Conservation (phyloP, 148 eudicot genomes). For the Polygonum aviculare region DNA sequence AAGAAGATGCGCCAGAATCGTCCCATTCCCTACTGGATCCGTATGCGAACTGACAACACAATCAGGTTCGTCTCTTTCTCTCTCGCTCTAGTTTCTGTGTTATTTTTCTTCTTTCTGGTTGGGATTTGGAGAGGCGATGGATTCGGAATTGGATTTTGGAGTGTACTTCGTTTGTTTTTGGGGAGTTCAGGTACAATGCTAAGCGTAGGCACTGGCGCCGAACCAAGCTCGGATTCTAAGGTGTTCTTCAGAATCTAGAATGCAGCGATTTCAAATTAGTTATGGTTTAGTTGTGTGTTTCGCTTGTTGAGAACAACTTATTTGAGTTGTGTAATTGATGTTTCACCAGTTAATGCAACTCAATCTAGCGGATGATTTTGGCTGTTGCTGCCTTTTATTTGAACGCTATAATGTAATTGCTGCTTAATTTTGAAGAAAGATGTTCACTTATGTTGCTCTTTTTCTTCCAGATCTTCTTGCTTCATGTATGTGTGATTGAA, state of each 20-base stretch:
- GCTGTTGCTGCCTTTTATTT: not conserved
- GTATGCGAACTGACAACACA: conserved; percentile 81
- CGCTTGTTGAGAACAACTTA: not conserved
- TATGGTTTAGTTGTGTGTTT: not conserved
- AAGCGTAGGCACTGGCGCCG: conserved; percentile 69
- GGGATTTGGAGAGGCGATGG: not conserved
- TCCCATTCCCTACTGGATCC: conserved; percentile 86
- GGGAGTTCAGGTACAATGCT: conserved; percentile 40
- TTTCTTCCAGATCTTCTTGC: not conserved
- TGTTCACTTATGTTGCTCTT: not conserved
- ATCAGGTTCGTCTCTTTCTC: conserved; percentile 31
- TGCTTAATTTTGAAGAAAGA: not conserved
- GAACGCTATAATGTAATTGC: not conserved
- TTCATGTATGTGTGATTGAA: not conserved
- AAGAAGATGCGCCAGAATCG: conserved; percentile 94
- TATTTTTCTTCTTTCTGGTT: not conserved
- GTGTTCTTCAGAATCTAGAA: not conserved
- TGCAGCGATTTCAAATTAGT: not conserved
- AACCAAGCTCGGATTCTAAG: conserved; percentile 56
- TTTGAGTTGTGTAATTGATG: not conserved
- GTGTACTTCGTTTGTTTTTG: too few species aligned
- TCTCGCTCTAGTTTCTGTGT: not conserved
- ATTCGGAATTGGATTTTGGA: not conserved
- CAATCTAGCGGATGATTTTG: conserved; percentile 7
- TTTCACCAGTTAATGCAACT: not conserved